These are phyloP conservation scores for Paraphaeosphaeria minitans DNA, from an alignment of 2,329 filamentous ascomycete genomes.

Conservation along the genomic window DNA sequence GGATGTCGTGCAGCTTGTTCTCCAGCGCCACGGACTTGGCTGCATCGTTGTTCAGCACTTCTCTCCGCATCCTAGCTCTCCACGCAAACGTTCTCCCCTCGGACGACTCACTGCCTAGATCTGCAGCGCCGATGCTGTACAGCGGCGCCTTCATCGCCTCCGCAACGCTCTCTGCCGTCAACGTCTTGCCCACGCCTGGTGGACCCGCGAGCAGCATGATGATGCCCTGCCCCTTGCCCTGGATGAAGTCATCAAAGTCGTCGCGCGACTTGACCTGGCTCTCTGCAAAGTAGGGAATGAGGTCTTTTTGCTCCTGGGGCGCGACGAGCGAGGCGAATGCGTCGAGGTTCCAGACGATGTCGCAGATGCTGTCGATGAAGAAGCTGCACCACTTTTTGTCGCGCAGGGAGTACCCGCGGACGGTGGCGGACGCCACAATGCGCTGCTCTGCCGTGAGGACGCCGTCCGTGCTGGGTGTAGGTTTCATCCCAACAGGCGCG, in stretches of 20 bases:
- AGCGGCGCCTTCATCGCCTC: slow-evolving; percentile 13
- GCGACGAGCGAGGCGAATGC: slow-evolving; percentile 52
- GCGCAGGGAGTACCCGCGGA: slow-evolving; percentile 34
- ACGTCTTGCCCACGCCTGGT: slow-evolving; percentile 53
- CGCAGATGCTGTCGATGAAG: slow-evolving; percentile 49
- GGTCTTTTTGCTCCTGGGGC: slow-evolving; percentile 28
- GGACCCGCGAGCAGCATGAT: slow-evolving; percentile 48
- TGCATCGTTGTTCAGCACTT: not conserved
- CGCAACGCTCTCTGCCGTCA: slow-evolving; percentile 43
- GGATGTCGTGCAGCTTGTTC: slow-evolving; percentile 75
- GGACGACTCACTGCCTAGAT: slow-evolving; percentile 61
- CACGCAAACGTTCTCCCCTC: not conserved
- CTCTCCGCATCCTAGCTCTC: too few relatives aligned
- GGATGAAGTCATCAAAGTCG: slow-evolving; percentile 46
- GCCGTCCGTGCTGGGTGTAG: not conserved
- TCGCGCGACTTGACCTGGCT: slow-evolving; percentile 61
- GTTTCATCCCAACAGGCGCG: slow-evolving; percentile 2
- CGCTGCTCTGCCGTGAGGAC: slow-evolving; percentile 7
- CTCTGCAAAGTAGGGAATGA: slow-evolving; percentile 68
- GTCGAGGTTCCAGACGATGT: slow-evolving; percentile 52
- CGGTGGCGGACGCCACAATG: slow-evolving; percentile 53
- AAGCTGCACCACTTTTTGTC: slow-evolving; percentile 37
- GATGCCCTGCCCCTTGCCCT: slow-evolving; percentile 40
- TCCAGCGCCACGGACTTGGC: slow-evolving; percentile 60
- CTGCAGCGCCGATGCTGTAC: slow-evolving; percentile 80